Percentiles rank a stretch among this genome's conserved stretches.
Conservation (phyloP, 2,329 filamentous ascomycete species). For the Diaporthe citrichinensis region DNA sequence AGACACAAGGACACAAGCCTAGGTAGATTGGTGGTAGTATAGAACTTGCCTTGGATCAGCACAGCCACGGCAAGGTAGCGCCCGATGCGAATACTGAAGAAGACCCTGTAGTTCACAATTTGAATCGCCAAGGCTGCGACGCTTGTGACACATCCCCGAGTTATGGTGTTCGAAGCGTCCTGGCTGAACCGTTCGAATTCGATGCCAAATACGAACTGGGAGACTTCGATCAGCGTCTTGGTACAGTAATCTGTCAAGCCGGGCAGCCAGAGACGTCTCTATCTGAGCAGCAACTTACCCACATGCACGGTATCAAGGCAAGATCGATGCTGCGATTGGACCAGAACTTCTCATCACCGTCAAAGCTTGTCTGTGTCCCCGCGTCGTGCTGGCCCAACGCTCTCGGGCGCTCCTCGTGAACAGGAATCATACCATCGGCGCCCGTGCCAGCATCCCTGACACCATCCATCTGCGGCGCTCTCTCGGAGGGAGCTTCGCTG, state of each 20-base stretch:
- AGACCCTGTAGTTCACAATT: not conserved
- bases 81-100: not conserved
- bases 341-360: not conserved
- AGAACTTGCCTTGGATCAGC: not conserved
- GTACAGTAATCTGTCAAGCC: not conserved
- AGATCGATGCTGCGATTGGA: not conserved
- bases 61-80: not conserved
- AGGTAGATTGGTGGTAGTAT: not conserved
- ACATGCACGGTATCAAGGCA: not conserved
- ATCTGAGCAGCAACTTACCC: not conserved
- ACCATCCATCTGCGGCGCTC: not conserved
- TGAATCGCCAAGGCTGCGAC: not conserved
- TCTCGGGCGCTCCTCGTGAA: not conserved
- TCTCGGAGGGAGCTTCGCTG: not conserved
- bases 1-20: not conserved
- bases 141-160: not conserved
- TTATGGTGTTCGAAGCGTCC: not conserved
- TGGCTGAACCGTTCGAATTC: fast-evolving
- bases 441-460: not conserved
- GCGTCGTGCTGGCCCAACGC: not conserved
- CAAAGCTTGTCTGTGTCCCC: not conserved
- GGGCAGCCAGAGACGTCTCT: not conserved
- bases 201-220: not conserved
- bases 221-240: not conserved
- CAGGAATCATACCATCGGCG: not conserved